phyloP scores from a whole-genome alignment of 1,139 yeast species.

The Protomyces inundatus region DNA sequence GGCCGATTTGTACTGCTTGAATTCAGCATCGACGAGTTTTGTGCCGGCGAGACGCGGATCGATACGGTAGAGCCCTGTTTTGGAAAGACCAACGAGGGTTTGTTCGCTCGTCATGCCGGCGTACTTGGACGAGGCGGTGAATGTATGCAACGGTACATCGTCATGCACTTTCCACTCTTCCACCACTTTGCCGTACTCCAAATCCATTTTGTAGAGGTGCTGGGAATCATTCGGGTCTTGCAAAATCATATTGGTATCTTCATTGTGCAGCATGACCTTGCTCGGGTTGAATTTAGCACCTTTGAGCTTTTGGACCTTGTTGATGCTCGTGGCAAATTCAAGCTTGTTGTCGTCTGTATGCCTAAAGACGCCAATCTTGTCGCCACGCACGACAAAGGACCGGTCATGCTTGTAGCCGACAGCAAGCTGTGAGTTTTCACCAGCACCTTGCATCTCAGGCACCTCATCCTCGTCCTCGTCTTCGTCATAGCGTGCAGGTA shows the following conservation, averaged over 20 bases:
- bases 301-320: constrained; percentile 49
- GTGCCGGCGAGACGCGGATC: constrained; percentile 69
- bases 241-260: constrained; percentile 62
- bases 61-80: constrained; percentile 60
- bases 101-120: constrained; percentile 68
- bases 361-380: constrained; percentile 74
- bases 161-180: constrained; percentile 67
- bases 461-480: constrained; percentile 29
- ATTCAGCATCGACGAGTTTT: constrained; percentile 54
- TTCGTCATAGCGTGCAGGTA: constrained; percentile 32
- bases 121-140: constrained; percentile 66
- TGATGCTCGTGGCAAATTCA: constrained; percentile 63
- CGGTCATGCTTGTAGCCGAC: constrained; percentile 67
- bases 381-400: constrained; percentile 71
- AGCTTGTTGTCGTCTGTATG: constrained; percentile 49
- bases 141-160: constrained; percentile 47
- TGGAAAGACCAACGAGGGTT: constrained; percentile 65
- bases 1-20: constrained; percentile 51
- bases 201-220: constrained; percentile 65
- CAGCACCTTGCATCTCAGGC: constrained; percentile 33
- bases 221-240: constrained; percentile 49
- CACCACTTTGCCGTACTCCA: constrained; percentile 69
- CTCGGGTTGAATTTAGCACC: constrained; percentile 58
- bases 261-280: constrained; percentile 68
- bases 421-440: constrained; percentile 58